Base-by-base conservation (phyloP, 2,329 filamentous ascomycete species). In the Daldinia sp. region DNA sequence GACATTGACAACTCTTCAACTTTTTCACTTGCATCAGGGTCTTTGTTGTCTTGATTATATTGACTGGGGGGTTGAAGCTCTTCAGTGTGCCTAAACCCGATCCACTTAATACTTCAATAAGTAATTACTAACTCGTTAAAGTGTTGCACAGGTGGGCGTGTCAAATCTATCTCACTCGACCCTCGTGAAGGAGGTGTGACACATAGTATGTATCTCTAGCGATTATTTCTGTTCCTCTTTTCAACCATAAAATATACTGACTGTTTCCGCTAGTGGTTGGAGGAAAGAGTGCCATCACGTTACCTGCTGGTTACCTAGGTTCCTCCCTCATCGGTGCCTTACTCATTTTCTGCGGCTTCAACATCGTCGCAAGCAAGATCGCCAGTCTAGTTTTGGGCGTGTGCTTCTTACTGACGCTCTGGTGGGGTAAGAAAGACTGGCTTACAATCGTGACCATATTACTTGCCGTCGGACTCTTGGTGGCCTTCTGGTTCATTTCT, bases 381-480 rank as follows among this genome's bases (percentile, higher is more conserved):
- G 91, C 91, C 18, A 93, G 90, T 74, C 87, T 94, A 60, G 88
- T 89, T 0, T 82, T 94, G 3, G 92, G 87, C 1, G 89, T 90
- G 3, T 93, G 91, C 77, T 94, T 94, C 75, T 78, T 94, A 69
- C 80, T 94, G n/a, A 93, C 90, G 0, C 80, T 94, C 3, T 94
- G 92, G 92, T 94, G 92, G 92, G 92, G 90, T 1, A 87, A 92
- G 70, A 88, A 86, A 74, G 91, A 94, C 78, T 94, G 91, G 92
- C 82, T 94, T 69, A 94, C 92, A 0, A 89, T 94, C 65, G 70
- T 87, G 15, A 94, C 92, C 0, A 82, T 94, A 7, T 77, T 93
- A 6, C 81, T 90, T 5, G 91, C 91, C 0, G 88, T 94, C 1
- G 92, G 89, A 0, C 77, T 94, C 74, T 78, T 94, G 28, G 82